Evolutionary conservation across 192 early-diverging fungal genomes (phyloP), one percentile per base, ranked within the genome.

Genomic region (Entomortierella parvispora): DNA sequence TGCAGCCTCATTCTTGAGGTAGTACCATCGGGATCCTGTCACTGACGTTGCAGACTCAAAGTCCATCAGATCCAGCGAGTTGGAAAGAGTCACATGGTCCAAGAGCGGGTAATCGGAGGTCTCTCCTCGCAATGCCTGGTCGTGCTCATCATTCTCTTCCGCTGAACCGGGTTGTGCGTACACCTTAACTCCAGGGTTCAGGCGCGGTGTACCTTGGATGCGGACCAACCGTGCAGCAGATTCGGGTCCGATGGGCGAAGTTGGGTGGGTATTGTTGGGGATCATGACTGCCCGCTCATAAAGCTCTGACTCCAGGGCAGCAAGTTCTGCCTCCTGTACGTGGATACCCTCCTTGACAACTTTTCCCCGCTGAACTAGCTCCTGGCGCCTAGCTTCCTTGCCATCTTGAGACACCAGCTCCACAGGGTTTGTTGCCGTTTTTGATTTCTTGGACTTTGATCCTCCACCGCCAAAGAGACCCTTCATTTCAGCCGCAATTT

Each of bases 1-100:
- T 1, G 90, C 93, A n/a, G 90, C 95, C n/a, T 86, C 87, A 58
- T 94, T 93, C 53, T 91, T 91, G 52, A 96, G 87, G 68, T 94
- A 96, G 69, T 96, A 95, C 66, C 94, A 98, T 25, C 92, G 83
- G 22, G 87, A 87, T 3, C 96, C 95, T 0, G 93, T 85, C 11
- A 95, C 94, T 45, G 87, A 82, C 0, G 94, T 87, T 17, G 91
- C 94, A 23, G 93, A 86, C 44, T 93, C 88, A 69, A 96, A 91
- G 71, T 98, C 93, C 9, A 93, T 81, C 53, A 96, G 77, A 28
- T 90, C 93, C 67, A 92, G 83, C 4, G 72, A 26, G 48, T 78
- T 65, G n/a, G 86, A 85, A 42, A 98, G 58, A 5, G 90, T 81
- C 15, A 94, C 74, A 81, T 98, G 96, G 65, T 93, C 89, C 51